These are phyloP conservation scores for Fusarium chuoi DNA, from an alignment of 2,329 filamentous ascomycete genomes.

Conservation along the genomic window DNA sequence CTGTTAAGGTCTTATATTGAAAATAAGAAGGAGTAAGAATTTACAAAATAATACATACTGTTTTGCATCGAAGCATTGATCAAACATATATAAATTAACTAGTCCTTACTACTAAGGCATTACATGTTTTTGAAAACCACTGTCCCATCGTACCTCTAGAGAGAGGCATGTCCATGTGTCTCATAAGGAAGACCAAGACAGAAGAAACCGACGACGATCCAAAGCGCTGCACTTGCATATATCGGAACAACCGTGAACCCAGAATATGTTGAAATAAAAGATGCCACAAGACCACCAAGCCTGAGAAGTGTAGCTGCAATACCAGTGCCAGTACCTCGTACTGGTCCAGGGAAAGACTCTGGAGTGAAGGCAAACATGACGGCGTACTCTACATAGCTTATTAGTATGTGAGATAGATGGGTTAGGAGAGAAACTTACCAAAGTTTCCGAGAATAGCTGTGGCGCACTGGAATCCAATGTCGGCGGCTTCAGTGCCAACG, in stretches of 20 bases:
- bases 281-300: constrained; percentile 53
- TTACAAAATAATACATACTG: too few species aligned
- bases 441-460: constrained; percentile 3
- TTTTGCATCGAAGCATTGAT: accelerated
- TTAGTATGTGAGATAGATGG: not conserved
- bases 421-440: not conserved
- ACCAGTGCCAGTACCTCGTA: constrained; percentile 64
- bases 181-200: constrained; percentile 57
- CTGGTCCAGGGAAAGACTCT: constrained; percentile 62
- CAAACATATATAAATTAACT: not conserved
- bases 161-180: constrained; percentile 39
- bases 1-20: too few species aligned
- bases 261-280: constrained; percentile 55
- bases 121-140: not conserved
- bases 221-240: constrained; percentile 57
- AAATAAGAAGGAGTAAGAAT: too few species aligned
- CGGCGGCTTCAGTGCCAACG: not conserved
- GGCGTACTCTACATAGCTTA: not conserved
- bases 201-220: constrained; percentile 54
- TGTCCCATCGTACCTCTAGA: not conserved
- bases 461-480: constrained; percentile 1
- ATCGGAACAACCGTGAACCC: constrained; percentile 56
- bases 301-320: constrained; percentile 52
- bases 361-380: constrained; percentile 54
- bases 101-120: too few species aligned